Percentiles rank a stretch among this genome's conserved stretches.
Evolutionary conservation across 345 rosid species (phyloP).

Genomic region (Limnanthes douglasii): DNA sequence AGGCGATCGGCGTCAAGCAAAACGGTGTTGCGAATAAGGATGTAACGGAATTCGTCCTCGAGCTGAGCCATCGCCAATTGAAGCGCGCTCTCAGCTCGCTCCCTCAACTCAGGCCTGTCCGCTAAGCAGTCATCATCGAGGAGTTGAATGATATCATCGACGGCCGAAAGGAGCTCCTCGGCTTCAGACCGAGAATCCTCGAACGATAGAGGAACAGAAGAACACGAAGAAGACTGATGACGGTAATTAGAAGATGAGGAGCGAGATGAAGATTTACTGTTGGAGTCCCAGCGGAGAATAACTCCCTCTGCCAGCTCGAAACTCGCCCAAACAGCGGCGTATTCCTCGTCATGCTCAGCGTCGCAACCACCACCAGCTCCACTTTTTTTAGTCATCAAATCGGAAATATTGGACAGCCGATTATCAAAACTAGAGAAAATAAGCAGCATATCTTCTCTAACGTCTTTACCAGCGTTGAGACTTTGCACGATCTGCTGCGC

Average conservation of each 20-base stretch:
- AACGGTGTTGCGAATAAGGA: conserved; percentile 58
- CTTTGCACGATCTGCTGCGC: conserved; percentile 97
- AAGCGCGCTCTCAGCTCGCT: conserved; percentile 73
- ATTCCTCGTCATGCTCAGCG: conserved; percentile 16
- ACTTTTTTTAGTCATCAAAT: conserved; percentile 38
- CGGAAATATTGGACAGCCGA: conserved; percentile 75
- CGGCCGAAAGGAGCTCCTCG: conserved; percentile 46
- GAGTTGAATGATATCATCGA: conserved; percentile 59
- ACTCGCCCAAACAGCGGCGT: conserved; percentile 16
- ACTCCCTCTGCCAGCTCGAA: conserved; percentile 60
- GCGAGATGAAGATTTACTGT: conserved; percentile 16
- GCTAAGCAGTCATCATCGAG: conserved; percentile 30
- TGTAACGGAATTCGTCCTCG: conserved; percentile 84
- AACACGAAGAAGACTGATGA: conserved; percentile 12
- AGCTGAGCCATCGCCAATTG: conserved; percentile 89
- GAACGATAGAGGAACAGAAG: conserved; percentile 25
- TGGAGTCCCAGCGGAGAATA: conserved; percentile 45
- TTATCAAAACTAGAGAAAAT: conserved; percentile 94
- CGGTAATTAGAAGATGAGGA: conserved; percentile 24
- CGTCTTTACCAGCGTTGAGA: conserved; percentile 80
- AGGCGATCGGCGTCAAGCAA: conserved; percentile 69
- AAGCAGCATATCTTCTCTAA: conserved; percentile 84
- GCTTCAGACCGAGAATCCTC: conserved; percentile 69
- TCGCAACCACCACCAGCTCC: too few relatives aligned
- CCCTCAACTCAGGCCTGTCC: conserved; percentile 32